Evolutionary conservation across 805 yeast species (phyloP).

Genomic region (Saccharomycopsis malanga): DNA sequence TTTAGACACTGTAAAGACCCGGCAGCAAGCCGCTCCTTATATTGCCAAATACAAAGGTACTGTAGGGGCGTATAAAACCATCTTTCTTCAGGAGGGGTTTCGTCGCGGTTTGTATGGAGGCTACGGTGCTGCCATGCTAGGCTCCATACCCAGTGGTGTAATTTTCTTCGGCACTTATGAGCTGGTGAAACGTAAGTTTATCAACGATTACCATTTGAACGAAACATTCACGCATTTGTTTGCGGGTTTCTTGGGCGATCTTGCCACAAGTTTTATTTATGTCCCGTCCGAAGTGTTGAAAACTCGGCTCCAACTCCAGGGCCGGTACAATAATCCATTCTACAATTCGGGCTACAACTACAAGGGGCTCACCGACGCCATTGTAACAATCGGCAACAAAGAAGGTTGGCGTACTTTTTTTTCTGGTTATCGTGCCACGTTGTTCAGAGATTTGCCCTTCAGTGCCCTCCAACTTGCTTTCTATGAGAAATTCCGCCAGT

Average conservation of each 20-base stretch:
- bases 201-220: slow-evolving; percentile 54
- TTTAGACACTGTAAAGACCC: slow-evolving; percentile 89
- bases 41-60: slow-evolving; percentile 63
- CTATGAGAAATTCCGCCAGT: slow-evolving; percentile 72
- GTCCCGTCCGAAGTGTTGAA: slow-evolving; percentile 95
- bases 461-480: slow-evolving; percentile 95
- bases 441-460: slow-evolving; percentile 89
- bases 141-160: slow-evolving; percentile 90
- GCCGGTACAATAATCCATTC: slow-evolving; percentile 70
- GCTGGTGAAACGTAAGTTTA: slow-evolving; percentile 61
- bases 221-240: slow-evolving; percentile 74
- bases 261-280: slow-evolving; percentile 78
- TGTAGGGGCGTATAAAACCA: slow-evolving; percentile 67
- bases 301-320: slow-evolving; percentile 90
- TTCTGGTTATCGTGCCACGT: slow-evolving; percentile 90
- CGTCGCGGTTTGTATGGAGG: slow-evolving; percentile 86
- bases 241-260: slow-evolving; percentile 92
- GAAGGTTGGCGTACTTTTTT: slow-evolving; percentile 78
- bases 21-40: slow-evolving; percentile 91
- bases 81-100: slow-evolving; percentile 80
- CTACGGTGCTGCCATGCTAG: slow-evolving; percentile 83
- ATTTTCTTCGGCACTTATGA: slow-evolving; percentile 93
- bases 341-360: slow-evolving; percentile 86
- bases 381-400: slow-evolving; percentile 46
- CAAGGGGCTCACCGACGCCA: slow-evolving; percentile 64